Percentiles rank a stretch among this genome's conserved stretches.
phyloP scores from a whole-genome alignment of 768 basidiomycete species.

The Sutorius australiensis region DNA sequence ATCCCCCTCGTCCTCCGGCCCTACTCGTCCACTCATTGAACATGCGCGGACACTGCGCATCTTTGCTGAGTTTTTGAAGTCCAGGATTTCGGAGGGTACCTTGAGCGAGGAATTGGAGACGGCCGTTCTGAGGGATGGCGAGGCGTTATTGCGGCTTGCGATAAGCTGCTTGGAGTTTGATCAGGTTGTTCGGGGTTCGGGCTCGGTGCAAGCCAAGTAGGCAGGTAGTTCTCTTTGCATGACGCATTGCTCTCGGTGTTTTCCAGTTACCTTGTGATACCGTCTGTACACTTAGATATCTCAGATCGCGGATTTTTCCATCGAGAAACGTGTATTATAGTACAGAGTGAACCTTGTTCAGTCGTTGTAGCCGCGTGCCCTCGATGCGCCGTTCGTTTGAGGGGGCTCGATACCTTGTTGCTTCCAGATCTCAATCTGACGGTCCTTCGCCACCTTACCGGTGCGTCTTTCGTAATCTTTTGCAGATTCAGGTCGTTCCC shows the following conservation, averaged over 20 bases:
- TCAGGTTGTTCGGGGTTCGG: conserved; percentile 10
- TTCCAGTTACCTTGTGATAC: background rate
- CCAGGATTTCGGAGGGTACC: conserved; percentile 7
- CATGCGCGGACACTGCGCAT: conserved; percentile 13
- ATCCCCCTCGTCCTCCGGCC: background rate
- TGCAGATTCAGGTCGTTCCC: conserved; percentile 73
- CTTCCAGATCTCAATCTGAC: conserved; percentile 69
- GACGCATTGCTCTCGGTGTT: background rate
- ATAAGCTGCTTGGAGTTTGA: conserved; percentile 21
- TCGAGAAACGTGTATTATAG: background rate
- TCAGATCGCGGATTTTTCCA: background rate
- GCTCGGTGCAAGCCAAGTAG: background rate
- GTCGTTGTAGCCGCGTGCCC: conserved; percentile 60
- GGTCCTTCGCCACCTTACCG: conserved; percentile 69
- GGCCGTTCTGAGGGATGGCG: conserved; percentile 24
- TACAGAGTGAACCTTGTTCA: conserved; percentile 28
- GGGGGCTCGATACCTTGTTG: conserved; percentile 53
- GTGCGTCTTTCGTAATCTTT: conserved; percentile 60
- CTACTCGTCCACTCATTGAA: background rate
- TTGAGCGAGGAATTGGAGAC: conserved; percentile 15
- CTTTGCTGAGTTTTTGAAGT: conserved; percentile 14
- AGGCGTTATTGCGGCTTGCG: conserved; percentile 18
- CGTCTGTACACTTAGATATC: background rate
- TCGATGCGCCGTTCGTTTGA: conserved; percentile 27
- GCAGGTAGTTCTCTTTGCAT: conserved; percentile 3